Percentiles rank a stretch among this genome's conserved stretches.
phyloP scores from a whole-genome alignment of 1,139 yeast genomes.

The Geotrichum cucujoidarum region DNA sequence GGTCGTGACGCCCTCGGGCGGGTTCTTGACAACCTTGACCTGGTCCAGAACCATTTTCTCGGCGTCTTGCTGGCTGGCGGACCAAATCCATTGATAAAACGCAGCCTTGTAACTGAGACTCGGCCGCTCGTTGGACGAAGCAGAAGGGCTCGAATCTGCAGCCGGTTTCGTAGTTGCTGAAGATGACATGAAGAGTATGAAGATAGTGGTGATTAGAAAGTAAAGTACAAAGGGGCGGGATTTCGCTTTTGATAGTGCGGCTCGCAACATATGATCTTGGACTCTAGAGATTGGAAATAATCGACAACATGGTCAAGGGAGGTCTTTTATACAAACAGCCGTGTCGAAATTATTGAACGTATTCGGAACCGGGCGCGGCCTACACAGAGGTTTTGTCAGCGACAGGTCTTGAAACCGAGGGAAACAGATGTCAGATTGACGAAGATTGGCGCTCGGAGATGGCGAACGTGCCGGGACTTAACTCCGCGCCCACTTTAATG shows the following conservation, averaged over 20 bases:
- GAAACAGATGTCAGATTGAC: too few species aligned
- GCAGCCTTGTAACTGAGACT: conserved; percentile 36
- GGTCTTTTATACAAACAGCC: too few species aligned
- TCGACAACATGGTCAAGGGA: too few species aligned
- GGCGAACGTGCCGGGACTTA: too few species aligned
- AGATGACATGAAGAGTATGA: not conserved
- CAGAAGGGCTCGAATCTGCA: not conserved
- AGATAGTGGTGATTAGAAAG: not conserved
- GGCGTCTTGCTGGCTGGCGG: conserved; percentile 38
- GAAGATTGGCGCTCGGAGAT: too few species aligned
- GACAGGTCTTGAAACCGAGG: too few species aligned
- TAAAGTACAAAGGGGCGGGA: not conserved
- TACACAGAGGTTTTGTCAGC: too few species aligned
- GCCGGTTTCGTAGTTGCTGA: conserved; percentile 2
- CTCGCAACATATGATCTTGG: too few species aligned
- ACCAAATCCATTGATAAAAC: conserved; percentile 42
- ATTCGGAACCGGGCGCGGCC: too few species aligned
- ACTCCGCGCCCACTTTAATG: too few species aligned
- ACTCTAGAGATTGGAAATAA: too few species aligned
- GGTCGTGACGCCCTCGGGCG: conserved; percentile 1
- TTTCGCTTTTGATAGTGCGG: not conserved
- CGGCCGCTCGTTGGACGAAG: not conserved
- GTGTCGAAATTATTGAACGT: too few species aligned
- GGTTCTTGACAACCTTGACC: conserved; percentile 51
- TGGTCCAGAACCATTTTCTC: conserved; percentile 43